Percentiles rank a stretch among this genome's conserved stretches.
Conservation (phyloP, 2,329 filamentous ascomycete species). For the Diaporthe citriasiana region DNA sequence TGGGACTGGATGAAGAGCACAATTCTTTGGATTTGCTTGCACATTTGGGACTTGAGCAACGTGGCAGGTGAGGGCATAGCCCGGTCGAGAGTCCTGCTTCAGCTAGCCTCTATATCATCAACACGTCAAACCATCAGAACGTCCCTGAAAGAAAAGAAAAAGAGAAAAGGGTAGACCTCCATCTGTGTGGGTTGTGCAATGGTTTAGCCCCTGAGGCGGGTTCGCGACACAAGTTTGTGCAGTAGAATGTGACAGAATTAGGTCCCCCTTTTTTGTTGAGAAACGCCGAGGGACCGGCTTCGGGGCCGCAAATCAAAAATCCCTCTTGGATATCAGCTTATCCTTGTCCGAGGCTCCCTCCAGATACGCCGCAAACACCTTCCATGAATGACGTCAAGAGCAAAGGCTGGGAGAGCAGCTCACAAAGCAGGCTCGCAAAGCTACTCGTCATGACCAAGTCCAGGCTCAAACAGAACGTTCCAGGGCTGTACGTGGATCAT, state of each 20-base stretch:
- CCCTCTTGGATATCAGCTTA: conserved; percentile 37
- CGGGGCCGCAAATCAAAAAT: conserved; percentile 31
- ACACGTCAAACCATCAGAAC: conserved; percentile 2
- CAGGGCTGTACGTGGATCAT: not conserved
- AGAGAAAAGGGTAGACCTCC: not conserved
- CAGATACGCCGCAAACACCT: conserved; percentile 42
- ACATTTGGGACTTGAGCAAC: conserved; percentile 61
- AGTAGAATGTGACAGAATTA: conserved; percentile 27
- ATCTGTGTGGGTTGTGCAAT: conserved; percentile 9
- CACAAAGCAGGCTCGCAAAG: conserved; percentile 6
- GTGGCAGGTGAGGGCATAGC: conserved; percentile 19
- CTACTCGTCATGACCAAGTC: not conserved
- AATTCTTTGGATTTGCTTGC: conserved; percentile 63
- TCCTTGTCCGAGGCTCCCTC: conserved; percentile 33
- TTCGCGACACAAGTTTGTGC: conserved; percentile 15
- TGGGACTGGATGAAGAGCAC: conserved; percentile 74
- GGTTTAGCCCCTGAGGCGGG: conserved; percentile 9
- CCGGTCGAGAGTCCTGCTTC: not conserved
- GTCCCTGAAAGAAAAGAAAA: not conserved
- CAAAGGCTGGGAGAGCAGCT: conserved; percentile 12
- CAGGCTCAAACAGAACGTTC: not conserved
- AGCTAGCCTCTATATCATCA: conserved; percentile 30
- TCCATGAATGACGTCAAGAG: conserved; percentile 22
- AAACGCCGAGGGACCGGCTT: not conserved
- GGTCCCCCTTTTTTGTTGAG: not conserved